phyloP scores from a whole-genome alignment of 148 eudicot species.

The Persicaria maculosa region DNA sequence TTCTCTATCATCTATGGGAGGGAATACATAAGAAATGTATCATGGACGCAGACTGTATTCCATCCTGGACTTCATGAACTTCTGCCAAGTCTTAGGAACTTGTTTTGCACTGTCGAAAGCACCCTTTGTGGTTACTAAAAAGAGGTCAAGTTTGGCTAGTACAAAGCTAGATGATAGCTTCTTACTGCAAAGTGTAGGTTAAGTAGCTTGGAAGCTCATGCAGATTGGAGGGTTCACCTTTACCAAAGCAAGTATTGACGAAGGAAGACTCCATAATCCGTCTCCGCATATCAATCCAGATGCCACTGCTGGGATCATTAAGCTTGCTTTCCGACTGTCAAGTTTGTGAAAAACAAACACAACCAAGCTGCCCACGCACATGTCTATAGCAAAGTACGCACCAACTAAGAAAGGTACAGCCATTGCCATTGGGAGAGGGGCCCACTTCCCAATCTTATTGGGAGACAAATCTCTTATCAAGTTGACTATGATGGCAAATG shows the following conservation, averaged over 20 bases:
- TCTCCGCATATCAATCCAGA: slow-evolving; percentile 91
- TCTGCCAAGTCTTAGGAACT: background rate
- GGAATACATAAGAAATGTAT: too few relatives aligned
- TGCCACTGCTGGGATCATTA: slow-evolving; percentile 85
- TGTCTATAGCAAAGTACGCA: slow-evolving; percentile 77
- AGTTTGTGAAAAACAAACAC: slow-evolving; percentile 59
- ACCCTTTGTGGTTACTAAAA: background rate
- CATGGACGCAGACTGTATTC: too few relatives aligned
- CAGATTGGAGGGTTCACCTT: slow-evolving; percentile 72
- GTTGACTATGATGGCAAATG: slow-evolving; percentile 56
- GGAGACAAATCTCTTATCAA: slow-evolving; percentile 47
- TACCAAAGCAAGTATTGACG: slow-evolving; percentile 61
- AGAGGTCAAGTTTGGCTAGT: background rate
- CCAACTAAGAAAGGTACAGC: slow-evolving; percentile 92
- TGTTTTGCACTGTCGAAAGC: slow-evolving; percentile 3
- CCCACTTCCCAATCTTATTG: slow-evolving; percentile 37
- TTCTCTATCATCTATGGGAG: too few relatives aligned
- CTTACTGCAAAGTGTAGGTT: background rate
- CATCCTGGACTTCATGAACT: background rate
- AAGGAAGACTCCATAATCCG: slow-evolving; percentile 82
- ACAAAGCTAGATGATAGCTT: background rate
- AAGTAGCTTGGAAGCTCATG: slow-evolving; percentile 47
- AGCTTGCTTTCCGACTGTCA: slow-evolving; percentile 41
- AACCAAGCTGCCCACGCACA: slow-evolving; percentile 75
- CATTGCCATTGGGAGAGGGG: slow-evolving; percentile 89